Conservation (phyloP, 140 eudicot genomes). For the Bidens hawaiensis region DNA sequence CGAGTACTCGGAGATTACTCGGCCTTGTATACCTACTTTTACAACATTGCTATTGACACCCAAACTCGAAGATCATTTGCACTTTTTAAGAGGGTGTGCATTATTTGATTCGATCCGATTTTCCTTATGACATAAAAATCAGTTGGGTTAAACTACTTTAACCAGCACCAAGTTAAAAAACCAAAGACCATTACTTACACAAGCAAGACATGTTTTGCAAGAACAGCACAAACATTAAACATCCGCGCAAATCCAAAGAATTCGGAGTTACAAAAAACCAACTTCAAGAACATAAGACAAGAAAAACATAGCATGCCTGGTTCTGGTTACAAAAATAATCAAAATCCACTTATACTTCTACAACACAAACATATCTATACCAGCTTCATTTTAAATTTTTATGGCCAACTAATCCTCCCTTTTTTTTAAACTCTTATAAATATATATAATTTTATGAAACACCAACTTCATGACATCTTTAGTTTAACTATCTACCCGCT, state of each 20-base stretch:
- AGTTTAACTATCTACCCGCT: conserved; percentile 9
- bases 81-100: too few relatives aligned
- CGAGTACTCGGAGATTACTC: too few relatives aligned
- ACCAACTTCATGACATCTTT: conserved; percentile 22
- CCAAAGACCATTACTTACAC: neutral
- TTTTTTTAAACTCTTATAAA: neutral
- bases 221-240: neutral
- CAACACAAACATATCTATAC: conserved; percentile 27
- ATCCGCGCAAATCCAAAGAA: conserved; percentile 9
- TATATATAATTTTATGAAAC: conserved; percentile 5
- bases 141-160: too few relatives aligned
- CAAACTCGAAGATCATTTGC: too few relatives aligned
- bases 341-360: conserved; percentile 25
- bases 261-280: conserved; percentile 28
- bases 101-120: too few relatives aligned
- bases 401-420: conserved; percentile 13
- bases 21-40: too few relatives aligned
- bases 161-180: neutral
- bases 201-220: neutral
- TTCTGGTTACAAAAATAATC: conserved; percentile 13
- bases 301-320: conserved; percentile 8
- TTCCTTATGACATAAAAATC: too few relatives aligned
- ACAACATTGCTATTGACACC: too few relatives aligned
- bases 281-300: conserved; percentile 8
- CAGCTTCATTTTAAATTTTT: conserved; percentile 8